These are phyloP conservation scores for Candida mesenterica DNA, from an alignment of 1,139 yeast genomes.

Conservation along the genomic window DNA sequence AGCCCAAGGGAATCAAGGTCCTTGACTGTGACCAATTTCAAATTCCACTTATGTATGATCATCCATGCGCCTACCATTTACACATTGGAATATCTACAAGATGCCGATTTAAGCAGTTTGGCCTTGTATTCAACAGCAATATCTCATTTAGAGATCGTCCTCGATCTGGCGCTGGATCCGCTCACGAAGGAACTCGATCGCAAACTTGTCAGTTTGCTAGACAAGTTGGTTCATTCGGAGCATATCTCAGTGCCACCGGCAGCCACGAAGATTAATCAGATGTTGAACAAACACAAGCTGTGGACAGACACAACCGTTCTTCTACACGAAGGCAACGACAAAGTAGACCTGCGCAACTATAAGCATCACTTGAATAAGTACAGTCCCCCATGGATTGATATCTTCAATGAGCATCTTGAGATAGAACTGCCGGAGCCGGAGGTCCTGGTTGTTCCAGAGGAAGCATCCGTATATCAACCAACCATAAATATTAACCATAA, in stretches of 20 bases:
- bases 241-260: not conserved
- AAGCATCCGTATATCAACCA: too few relatives aligned
- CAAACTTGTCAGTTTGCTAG: not conserved
- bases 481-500: too few relatives aligned
- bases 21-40: too few relatives aligned
- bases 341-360: not conserved
- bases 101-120: not conserved
- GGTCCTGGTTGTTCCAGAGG: too few relatives aligned
- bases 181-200: not conserved
- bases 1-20: too few relatives aligned
- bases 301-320: not conserved
- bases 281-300: not conserved
- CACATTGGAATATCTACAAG: too few relatives aligned
- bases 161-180: not conserved
- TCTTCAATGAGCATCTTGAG: constrained; percentile 4
- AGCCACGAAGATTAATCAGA: not conserved
- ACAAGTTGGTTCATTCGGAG: not conserved
- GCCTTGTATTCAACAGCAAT: not conserved
- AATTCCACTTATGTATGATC: too few relatives aligned
- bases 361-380: constrained; percentile 1
- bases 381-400: constrained; percentile 6
- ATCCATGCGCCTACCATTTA: too few relatives aligned
- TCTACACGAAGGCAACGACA: not conserved
- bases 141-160: not conserved
- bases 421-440: too few relatives aligned